Evolutionary conservation across 108 stramenopile species (phyloP).

Genomic region (Cylindrotheca fusiformis): DNA sequence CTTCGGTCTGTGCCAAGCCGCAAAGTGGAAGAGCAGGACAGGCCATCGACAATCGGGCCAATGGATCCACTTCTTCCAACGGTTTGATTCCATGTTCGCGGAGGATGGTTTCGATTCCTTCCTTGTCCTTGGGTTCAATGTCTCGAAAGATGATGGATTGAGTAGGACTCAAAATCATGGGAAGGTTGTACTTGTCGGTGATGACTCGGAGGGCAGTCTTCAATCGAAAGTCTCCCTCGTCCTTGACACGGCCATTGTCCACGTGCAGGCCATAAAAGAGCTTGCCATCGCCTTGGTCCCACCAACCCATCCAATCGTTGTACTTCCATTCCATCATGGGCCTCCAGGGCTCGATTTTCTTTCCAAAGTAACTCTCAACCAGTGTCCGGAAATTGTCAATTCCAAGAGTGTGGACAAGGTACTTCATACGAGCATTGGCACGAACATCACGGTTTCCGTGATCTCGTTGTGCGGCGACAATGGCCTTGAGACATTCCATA

Average conservation of each 20-base stretch:
- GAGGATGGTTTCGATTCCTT: slow-evolving; percentile 81
- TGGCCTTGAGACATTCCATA: slow-evolving; percentile 89
- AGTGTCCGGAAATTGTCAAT: slow-evolving; percentile 89
- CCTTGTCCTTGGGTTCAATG: slow-evolving; percentile 87
- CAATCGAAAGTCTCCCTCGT: slow-evolving; percentile 85
- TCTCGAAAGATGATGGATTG: slow-evolving; percentile 92
- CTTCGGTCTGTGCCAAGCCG: slow-evolving; percentile 96
- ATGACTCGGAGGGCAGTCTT: slow-evolving; percentile 88
- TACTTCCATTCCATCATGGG: slow-evolving; percentile 88
- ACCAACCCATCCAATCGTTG: slow-evolving; percentile 99
- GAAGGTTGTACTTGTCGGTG: slow-evolving; percentile 86
- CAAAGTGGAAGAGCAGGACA: slow-evolving; percentile 97
- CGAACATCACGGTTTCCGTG: slow-evolving; percentile 97
- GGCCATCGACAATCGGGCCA: slow-evolving; percentile 89
- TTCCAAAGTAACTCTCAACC: slow-evolving; percentile 93
- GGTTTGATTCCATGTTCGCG: slow-evolving; percentile 81
- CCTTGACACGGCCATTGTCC: slow-evolving; percentile 96
- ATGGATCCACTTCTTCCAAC: slow-evolving; percentile 88
- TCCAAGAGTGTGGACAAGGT: slow-evolving; percentile 96
- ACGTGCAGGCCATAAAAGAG: slow-evolving; percentile 92
- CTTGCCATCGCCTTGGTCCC: slow-evolving; percentile 96
- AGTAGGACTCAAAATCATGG: slow-evolving; percentile 92
- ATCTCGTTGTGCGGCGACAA: slow-evolving; percentile 94
- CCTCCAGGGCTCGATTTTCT: slow-evolving; percentile 83
- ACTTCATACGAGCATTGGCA: slow-evolving; percentile 98